A percentile compares a stretch with the other conserved stretches of the same genome.
Conservation (phyloP, 495 filamentous ascomycete species). For the Talaromyces adpressus region DNA sequence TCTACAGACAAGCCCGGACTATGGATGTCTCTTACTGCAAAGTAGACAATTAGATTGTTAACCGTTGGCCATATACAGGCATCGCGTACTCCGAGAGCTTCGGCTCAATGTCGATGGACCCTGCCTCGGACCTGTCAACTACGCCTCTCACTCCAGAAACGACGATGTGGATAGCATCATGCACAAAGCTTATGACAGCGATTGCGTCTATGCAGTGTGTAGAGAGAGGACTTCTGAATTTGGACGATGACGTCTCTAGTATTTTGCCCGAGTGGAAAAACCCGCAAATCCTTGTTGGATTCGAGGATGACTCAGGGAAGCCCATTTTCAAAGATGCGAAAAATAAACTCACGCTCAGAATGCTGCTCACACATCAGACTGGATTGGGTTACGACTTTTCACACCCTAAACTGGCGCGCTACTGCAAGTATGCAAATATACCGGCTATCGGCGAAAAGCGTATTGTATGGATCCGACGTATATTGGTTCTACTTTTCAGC, state of each 20-base stretch:
- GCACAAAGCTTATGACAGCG: conserved; percentile 43
- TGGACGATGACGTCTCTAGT: conserved; percentile 41
- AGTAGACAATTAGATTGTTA: background rate
- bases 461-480: background rate
- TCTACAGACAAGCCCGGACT: background rate
- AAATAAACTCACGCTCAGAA: conserved; percentile 25
- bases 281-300: conserved; percentile 28
- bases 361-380: conserved; percentile 46
- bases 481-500: too few relatives aligned
- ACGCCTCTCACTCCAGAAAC: conserved; percentile 19
- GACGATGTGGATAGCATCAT: conserved; percentile 48
- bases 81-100: background rate
- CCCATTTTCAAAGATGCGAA: background rate
- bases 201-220: conserved; percentile 51
- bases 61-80: background rate
- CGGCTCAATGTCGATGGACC: background rate
- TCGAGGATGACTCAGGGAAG: conserved; percentile 21
- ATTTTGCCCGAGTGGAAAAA: conserved; percentile 41
- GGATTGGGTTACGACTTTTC: conserved; percentile 14
- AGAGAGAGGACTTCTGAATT: conserved; percentile 36
- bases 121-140: background rate
- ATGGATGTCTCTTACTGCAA: background rate
- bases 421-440: background rate
- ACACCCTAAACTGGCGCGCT: background rate
- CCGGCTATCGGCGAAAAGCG: background rate